Percentiles rank a stretch among this genome's conserved stretches.
Evolutionary conservation across 2,329 filamentous ascomycete species (phyloP).

Genomic region (Colletotrichum tropicicola): DNA sequence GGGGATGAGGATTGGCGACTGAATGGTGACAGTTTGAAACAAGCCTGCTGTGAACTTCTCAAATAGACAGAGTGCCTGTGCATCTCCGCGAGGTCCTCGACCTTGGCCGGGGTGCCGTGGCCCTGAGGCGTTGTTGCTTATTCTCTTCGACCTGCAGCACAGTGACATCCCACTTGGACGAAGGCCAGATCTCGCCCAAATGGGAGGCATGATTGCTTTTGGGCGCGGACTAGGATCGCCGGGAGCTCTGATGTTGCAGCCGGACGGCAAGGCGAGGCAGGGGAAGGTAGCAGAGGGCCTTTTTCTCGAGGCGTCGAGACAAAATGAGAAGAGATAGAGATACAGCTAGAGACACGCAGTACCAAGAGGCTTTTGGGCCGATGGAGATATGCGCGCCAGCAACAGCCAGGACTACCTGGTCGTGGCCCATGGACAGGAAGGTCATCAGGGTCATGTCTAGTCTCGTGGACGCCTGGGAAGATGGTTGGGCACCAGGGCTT

Average conservation of each 20-base stretch:
- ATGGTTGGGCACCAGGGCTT: too few species aligned
- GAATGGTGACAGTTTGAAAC: constrained; percentile 26
- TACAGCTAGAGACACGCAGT: neutral
- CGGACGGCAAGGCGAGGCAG: constrained; percentile 27
- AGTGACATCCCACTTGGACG: constrained; percentile 10
- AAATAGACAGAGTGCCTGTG: constrained; percentile 23
- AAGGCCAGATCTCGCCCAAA: constrained; percentile 23
- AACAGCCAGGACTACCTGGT: neutral
- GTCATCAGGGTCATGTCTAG: neutral
- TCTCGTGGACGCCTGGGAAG: neutral
- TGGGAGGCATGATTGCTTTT: constrained; percentile 23
- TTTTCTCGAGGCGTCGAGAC: constrained; percentile 1
- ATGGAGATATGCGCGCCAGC: constrained; percentile 4
- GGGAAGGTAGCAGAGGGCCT: constrained; percentile 11
- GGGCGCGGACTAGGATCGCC: constrained; percentile 11
- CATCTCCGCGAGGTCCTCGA: neutral
- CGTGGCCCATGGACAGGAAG: neutral
- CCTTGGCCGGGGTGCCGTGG: neutral
- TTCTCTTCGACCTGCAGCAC: constrained; percentile 20
- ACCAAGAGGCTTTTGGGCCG: neutral
- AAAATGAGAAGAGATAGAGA: constrained; percentile 25
- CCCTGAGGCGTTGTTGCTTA: constrained; percentile 20
- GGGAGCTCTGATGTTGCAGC: constrained; percentile 27
- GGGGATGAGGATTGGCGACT: neutral
- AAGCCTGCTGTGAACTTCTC: constrained; percentile 20